Conservation (phyloP, 2,329 filamentous ascomycete genomes). For the Pseudogymnoascus sp. region DNA sequence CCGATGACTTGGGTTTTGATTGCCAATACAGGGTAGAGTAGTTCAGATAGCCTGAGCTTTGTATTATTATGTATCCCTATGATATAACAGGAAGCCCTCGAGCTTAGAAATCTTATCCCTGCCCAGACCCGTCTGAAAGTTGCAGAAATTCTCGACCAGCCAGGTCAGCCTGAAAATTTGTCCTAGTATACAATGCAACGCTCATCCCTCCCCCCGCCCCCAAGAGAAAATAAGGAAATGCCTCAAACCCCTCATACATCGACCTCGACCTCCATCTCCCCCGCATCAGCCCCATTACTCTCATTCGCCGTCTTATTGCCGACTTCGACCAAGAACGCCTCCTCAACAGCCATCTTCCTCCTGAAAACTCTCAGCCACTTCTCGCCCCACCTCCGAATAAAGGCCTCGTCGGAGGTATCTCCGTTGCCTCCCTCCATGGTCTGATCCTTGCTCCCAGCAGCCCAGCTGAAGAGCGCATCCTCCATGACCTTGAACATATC, state of each 20-base stretch:
- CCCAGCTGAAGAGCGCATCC: conserved; percentile 67
- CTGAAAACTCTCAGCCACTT: conserved; percentile 83
- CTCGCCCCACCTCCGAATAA: conserved; percentile 72
- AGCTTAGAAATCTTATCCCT: conserved; percentile 4
- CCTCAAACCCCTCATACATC: conserved; percentile 1
- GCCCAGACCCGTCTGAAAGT: background rate
- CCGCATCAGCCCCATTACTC: conserved; percentile 14
- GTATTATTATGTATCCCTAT: conserved; percentile 2
- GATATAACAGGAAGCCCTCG: conserved; percentile 1
- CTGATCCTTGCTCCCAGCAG: conserved; percentile 64
- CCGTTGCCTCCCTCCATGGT: conserved; percentile 61
- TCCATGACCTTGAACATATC: conserved; percentile 76
- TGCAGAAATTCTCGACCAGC: conserved; percentile 7
- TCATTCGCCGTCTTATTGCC: conserved; percentile 21
- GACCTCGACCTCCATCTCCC: conserved; percentile 11
- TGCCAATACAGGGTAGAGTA: background rate
- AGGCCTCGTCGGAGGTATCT: conserved; percentile 49
- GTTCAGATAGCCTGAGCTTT: background rate
- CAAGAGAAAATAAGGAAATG: conserved; percentile 17
- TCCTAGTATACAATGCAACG: conserved; percentile 9
- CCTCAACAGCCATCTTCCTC: conserved; percentile 77
- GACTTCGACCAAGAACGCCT: conserved; percentile 50
- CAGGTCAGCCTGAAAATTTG: conserved; percentile 7
- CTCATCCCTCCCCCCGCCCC: background rate
- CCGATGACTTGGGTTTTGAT: background rate